phyloP scores from a whole-genome alignment of 805 yeast species.

The Nakazawaea sp. region DNA sequence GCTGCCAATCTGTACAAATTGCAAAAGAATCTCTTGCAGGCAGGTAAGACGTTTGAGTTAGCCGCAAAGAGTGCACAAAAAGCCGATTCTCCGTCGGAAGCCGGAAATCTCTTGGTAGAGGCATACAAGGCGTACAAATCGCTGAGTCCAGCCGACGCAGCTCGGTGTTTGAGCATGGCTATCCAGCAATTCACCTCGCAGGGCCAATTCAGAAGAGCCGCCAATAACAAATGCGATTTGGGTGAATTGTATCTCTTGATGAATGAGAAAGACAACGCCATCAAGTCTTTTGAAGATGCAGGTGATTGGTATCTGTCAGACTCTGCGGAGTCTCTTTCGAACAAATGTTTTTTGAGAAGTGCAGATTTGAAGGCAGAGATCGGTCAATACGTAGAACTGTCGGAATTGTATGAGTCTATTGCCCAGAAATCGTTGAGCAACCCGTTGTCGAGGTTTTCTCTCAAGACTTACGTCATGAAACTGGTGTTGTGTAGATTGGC shows the following conservation, averaged over 20 bases:
- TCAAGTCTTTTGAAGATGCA: conserved; percentile 78
- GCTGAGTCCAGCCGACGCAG: conserved; percentile 71
- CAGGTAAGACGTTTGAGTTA: conserved; percentile 78
- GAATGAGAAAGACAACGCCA: conserved; percentile 70
- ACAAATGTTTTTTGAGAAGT: conserved; percentile 80
- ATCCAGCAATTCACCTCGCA: conserved; percentile 76
- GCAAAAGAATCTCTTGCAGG: conserved; percentile 61
- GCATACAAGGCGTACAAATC: conserved; percentile 82
- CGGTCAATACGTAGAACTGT: conserved; percentile 71
- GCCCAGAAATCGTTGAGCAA: conserved; percentile 72
- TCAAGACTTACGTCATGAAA: conserved; percentile 87
- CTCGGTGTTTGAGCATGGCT: conserved; percentile 68
- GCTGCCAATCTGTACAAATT: conserved; percentile 90
- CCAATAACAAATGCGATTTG: conserved; percentile 86
- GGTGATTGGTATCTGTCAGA: conserved; percentile 96
- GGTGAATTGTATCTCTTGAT: conserved; percentile 72
- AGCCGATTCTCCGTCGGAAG: conserved; percentile 80
- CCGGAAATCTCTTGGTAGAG: conserved; percentile 83
- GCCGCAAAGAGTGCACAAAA: conserved; percentile 78
- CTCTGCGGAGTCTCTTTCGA: conserved; percentile 85
- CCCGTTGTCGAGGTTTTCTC: conserved; percentile 78
- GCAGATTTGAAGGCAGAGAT: conserved; percentile 66
- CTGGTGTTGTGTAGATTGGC: conserved; percentile 80
- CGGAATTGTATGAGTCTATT: conserved; percentile 68
- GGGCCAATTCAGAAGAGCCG: conserved; percentile 96